Conservation (phyloP, 495 filamentous ascomycete genomes). For the Terfezia claveryi region DNA sequence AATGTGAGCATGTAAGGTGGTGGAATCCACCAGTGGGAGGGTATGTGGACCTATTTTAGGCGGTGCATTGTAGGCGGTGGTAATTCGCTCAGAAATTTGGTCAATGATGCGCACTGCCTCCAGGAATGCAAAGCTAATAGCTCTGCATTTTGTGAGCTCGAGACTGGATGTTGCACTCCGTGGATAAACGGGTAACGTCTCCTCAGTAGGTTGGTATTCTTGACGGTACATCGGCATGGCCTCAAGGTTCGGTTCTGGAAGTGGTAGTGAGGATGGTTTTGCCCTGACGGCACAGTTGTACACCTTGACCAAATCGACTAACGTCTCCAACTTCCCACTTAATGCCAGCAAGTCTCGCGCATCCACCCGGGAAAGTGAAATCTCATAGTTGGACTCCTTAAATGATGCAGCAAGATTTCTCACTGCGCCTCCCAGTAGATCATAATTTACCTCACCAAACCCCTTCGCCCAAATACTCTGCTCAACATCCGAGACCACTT, state of each 20-base stretch:
- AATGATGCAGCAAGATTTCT: constrained; percentile 8
- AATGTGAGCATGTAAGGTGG: background rate
- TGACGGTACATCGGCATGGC: too few relatives aligned
- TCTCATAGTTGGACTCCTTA: constrained; percentile 14
- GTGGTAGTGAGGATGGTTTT: too few relatives aligned
- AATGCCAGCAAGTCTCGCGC: constrained; percentile 9
- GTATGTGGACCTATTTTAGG: background rate
- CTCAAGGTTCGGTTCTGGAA: too few relatives aligned
- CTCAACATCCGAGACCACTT: constrained; percentile 3
- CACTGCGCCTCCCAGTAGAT: constrained; percentile 8
- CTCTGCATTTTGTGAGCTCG: background rate
- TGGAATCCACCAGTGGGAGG: background rate
- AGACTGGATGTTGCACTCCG: too few relatives aligned
- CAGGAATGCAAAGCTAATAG: background rate
- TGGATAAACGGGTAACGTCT: too few relatives aligned
- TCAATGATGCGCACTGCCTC: background rate
- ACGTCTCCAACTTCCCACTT: constrained; percentile 2
- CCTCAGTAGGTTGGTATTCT: too few relatives aligned
- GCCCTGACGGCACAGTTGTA: constrained; percentile 14
- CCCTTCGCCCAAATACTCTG: constrained; percentile 3
- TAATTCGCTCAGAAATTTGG: background rate
- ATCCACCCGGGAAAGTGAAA: constrained; percentile 14
- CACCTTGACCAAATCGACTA: constrained; percentile 9
- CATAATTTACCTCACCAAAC: constrained; percentile 7
- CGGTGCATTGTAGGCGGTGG: background rate